Percentiles rank a stretch among this genome's conserved stretches.
phyloP scores from a whole-genome alignment of 305 asterid genomes.

The Plantago coronopus region DNA sequence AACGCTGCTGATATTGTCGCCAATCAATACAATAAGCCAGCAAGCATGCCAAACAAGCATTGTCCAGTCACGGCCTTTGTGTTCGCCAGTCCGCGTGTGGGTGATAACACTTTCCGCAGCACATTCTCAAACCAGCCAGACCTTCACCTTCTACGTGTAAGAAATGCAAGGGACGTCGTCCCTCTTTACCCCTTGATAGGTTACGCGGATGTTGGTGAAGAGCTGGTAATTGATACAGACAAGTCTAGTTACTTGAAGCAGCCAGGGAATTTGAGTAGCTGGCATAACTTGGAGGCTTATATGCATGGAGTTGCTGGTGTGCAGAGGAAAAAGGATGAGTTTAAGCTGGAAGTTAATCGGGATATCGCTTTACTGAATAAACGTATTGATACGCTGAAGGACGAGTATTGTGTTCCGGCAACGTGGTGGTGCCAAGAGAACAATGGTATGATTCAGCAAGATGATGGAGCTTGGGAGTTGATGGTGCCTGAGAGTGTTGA shows the following conservation, averaged over 20 bases:
- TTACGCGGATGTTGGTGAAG: slow-evolving; percentile 47
- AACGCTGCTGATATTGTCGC: slow-evolving; percentile 56
- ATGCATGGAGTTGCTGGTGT: slow-evolving; percentile 60
- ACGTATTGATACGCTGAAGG: slow-evolving; percentile 35
- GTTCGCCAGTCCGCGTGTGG: slow-evolving; percentile 60
- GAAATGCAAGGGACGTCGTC: slow-evolving; percentile 45
- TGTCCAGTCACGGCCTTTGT: slow-evolving; percentile 55
- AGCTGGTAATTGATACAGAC: slow-evolving; percentile 37
- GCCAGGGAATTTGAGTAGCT: slow-evolving; percentile 23
- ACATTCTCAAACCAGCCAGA: slow-evolving; percentile 16
- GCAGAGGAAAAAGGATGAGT: slow-evolving; percentile 54
- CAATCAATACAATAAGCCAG: slow-evolving; percentile 46
- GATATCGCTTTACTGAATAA: slow-evolving; percentile 55
- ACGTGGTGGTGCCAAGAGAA: slow-evolving; percentile 67
- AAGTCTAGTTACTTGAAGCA: slow-evolving; percentile 49
- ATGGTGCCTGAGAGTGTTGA: slow-evolving; percentile 41
- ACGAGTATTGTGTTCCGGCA: slow-evolving; percentile 37
- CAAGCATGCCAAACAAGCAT: slow-evolving; percentile 25
- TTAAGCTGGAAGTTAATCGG: slow-evolving; percentile 36
- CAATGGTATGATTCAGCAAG: slow-evolving; percentile 62
- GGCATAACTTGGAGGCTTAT: slow-evolving; percentile 59
- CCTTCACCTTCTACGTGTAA: slow-evolving; percentile 39
- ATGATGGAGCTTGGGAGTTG: slow-evolving; percentile 60
- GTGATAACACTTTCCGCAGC: slow-evolving; percentile 32
- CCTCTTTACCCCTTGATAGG: slow-evolving; percentile 39